Evolutionary conservation across 345 rosid species (phyloP).

Genomic region (Pistacia integerrima): DNA sequence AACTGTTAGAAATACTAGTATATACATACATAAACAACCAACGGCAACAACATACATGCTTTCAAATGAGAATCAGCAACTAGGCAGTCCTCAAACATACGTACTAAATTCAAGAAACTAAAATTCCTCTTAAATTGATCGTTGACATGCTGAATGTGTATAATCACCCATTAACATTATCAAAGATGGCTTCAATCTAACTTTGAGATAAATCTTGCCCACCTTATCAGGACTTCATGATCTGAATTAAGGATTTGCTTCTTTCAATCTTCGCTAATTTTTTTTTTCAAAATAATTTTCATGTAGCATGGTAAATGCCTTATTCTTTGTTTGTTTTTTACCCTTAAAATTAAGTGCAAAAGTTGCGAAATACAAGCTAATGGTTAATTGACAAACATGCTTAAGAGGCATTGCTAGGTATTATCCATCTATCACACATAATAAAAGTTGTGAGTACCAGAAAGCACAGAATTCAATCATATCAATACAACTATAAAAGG

Average conservation of each 20-base stretch:
- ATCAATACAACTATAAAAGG: conserved; percentile 13
- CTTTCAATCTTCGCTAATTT: not conserved
- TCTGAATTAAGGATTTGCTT: not conserved
- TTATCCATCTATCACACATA: not conserved
- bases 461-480: conserved; percentile 12
- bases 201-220: not conserved
- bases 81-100: not conserved
- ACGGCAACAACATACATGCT: not conserved
- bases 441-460: not conserved
- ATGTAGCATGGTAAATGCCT: not conserved
- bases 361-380: not conserved
- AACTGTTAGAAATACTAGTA: no score
- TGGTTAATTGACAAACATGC: not conserved
- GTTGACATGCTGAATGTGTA: not conserved
- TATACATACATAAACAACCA: not conserved
- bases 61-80: not conserved
- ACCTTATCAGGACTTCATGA: not conserved
- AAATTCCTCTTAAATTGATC: not conserved
- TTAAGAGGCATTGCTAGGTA: not conserved
- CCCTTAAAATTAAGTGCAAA: not conserved
- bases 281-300: not conserved
- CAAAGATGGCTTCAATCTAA: not conserved
- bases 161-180: not conserved
- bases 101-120: not conserved
- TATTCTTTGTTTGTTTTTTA: not conserved